A percentile compares a stretch with the other conserved stretches of the same genome.
Evolutionary conservation across 1,284 basidiomycete genomes (phyloP).

Genomic region (Hortiboletus rubellus): DNA sequence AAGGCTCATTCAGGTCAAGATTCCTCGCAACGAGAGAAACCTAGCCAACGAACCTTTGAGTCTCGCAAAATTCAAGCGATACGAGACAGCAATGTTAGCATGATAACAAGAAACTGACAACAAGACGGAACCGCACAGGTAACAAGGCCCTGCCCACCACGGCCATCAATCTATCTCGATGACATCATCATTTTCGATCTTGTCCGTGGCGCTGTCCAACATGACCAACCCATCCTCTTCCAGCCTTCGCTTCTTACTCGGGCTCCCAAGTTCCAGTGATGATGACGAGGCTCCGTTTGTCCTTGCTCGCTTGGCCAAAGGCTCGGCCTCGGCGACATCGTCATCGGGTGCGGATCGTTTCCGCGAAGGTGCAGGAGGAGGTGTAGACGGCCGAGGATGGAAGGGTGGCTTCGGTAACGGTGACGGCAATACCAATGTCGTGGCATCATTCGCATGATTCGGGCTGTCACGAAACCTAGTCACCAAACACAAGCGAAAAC

Average conservation of each 20-base stretch:
- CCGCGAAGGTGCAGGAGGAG: constrained; percentile 43
- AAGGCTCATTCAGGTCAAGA: not conserved
- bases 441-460: constrained; percentile 49
- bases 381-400: constrained; percentile 41
- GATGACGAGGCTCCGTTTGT: constrained; percentile 20
- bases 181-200: constrained; percentile 51
- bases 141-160: no score
- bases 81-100: not conserved
- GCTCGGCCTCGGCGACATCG: constrained; percentile 48
- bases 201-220: constrained; percentile 58
- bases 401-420: constrained; percentile 57
- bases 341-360: constrained; percentile 62
- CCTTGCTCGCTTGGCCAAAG: constrained; percentile 54
- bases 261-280: constrained; percentile 39
- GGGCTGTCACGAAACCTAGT: constrained; percentile 38
- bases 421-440: constrained; percentile 59
- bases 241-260: constrained; percentile 61
- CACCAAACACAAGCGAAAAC: not conserved
- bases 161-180: constrained; percentile 53
- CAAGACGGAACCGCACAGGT: not conserved
- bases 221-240: constrained; percentile 73
- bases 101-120: not conserved
- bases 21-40: not conserved
- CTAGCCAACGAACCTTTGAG: not conserved
- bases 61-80: not conserved